Evolutionary conservation across 192 early-diverging fungal species (phyloP), one percentile per base, ranked within the genome.

Genomic region (Phlyctochytrium planicorne): DNA sequence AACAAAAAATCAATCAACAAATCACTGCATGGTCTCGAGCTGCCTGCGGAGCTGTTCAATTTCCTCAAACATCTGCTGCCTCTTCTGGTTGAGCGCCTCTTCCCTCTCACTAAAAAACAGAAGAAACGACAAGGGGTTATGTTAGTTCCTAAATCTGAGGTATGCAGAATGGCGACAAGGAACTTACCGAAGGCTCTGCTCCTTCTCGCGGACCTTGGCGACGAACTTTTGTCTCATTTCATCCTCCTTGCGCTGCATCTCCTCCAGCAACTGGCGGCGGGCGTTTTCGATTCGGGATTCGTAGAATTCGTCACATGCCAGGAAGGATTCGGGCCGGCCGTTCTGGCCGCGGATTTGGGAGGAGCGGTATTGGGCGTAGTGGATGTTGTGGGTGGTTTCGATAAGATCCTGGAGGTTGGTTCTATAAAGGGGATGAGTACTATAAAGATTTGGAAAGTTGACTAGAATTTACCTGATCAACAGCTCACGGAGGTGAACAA

Each of bases 361-460:
- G 17, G 93, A 91, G 80, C 97, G 93, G 79, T 96, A 96, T 57
- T 92, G 88, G 72, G 96, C 93, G 74, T 99, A 99, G 71, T 97
- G 89, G 60, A 93, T 90, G 70, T 89, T 89, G 67, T 96, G 93
- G 12, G 97, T 99, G 68, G 94, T 94, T 59, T 97, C 97, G 75
- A 96, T 96, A 33, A 99, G 78, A 59, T 99, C 97, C 70, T 94
- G 92, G 66, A 99, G 85, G 76, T 99, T 95, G 69, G 94, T 93
- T 73, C 94, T 94, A 56, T 27, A 16, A 47, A 35, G 27, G 35
- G 37, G 17, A 14, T 24, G 35, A 0, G 20, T n/a, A 20, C 40
- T 6, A 47, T 53, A 1, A 32, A 23, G 34, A 16, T 20, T 14
- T 34, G 70, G 40, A 70, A 33, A 56, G 20, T 52, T 12, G 16